These are phyloP conservation scores for Takashimella tepidaria DNA, from an alignment of 1,284 basidiomycete genomes.

Conservation along the genomic window DNA sequence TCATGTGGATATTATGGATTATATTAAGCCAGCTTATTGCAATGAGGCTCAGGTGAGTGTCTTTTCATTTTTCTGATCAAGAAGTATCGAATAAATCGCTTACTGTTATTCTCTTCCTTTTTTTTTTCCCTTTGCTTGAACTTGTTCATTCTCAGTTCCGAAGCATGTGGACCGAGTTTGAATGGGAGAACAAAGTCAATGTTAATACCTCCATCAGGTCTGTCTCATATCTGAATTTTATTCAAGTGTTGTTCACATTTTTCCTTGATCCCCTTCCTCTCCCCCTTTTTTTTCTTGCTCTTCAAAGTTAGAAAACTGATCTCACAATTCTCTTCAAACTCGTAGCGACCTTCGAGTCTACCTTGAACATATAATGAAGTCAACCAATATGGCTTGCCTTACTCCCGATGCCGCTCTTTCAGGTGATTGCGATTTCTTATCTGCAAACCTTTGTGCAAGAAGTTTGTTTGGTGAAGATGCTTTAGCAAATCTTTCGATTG, in stretches of 20 bases:
- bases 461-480: constrained; percentile 96
- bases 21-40: constrained; percentile 95
- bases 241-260: too few species aligned
- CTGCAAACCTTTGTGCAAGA: constrained; percentile 88
- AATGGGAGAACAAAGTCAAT: constrained; percentile 97
- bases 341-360: constrained; percentile 68
- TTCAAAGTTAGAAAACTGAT: too few species aligned
- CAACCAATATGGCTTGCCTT: constrained; percentile 94
- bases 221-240: constrained; percentile 37
- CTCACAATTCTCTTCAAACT: background rate
- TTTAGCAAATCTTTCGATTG: constrained; percentile 90
- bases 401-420: constrained; percentile 87
- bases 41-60: constrained; percentile 79
- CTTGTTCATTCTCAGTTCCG: constrained; percentile 67
- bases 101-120: too few species aligned
- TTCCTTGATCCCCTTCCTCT: background rate
- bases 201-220: constrained; percentile 76
- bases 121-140: too few species aligned
- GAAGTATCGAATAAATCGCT: too few species aligned
- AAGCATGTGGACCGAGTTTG: constrained; percentile 96
- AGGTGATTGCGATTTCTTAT: constrained; percentile 89
- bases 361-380: constrained; percentile 82
- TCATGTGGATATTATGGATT: constrained; percentile 99
- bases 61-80: background rate
- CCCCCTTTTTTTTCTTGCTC: background rate